phyloP scores from a whole-genome alignment of 2,329 filamentous ascomycete genomes.

The Seiridium unicorne region DNA sequence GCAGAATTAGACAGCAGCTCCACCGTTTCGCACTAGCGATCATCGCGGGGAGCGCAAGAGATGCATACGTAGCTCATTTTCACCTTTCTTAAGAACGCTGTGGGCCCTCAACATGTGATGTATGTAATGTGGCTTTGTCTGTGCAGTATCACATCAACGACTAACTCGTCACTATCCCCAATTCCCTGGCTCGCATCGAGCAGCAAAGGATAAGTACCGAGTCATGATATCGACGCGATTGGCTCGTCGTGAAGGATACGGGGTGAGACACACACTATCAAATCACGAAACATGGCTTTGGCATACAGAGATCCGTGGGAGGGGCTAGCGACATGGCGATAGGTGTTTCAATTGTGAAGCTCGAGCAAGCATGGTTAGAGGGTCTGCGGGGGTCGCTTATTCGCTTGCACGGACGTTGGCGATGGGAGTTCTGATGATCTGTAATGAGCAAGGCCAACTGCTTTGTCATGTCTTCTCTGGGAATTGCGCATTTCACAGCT shows the following conservation, averaged over 20 bases:
- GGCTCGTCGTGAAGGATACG: conserved; percentile 13
- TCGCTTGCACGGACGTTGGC: background rate
- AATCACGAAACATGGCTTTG: conserved; percentile 3
- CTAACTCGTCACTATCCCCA: background rate
- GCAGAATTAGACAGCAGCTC: background rate
- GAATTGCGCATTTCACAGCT: too few species aligned
- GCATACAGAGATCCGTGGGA: background rate
- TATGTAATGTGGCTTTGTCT: background rate
- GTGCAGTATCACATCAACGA: background rate
- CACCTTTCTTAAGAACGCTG: too few species aligned
- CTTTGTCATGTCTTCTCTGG: too few species aligned
- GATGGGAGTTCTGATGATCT: too few species aligned
- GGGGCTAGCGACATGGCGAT: background rate
- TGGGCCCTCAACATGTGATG: background rate
- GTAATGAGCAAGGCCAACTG: too few species aligned
- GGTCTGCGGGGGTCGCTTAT: background rate
- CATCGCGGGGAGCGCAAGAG: background rate
- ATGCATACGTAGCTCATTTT: too few species aligned
- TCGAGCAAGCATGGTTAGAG: background rate
- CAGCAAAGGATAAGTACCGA: background rate
- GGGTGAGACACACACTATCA: background rate
- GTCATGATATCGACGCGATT: background rate
- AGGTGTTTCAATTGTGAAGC: background rate
- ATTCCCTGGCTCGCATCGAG: background rate
- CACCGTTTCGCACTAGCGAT: background rate